Evolutionary conservation across 148 eudicot species (phyloP).

Genomic region (Nepenthes gracilis): DNA sequence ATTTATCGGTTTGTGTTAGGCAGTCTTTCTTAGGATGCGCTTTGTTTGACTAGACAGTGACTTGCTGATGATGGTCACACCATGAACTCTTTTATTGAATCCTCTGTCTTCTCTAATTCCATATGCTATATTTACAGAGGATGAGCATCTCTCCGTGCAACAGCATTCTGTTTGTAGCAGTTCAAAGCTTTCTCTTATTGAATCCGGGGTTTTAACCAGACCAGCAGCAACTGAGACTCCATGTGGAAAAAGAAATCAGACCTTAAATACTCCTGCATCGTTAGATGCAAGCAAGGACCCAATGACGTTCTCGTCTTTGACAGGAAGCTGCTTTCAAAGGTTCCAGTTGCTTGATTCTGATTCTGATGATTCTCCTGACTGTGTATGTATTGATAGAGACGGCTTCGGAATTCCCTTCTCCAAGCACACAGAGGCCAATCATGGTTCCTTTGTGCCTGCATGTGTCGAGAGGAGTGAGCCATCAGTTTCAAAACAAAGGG

Average conservation of each 20-base stretch:
- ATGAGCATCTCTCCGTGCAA: slow-evolving; percentile 17
- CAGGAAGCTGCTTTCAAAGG: slow-evolving; percentile 70
- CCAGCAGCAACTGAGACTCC: slow-evolving; percentile 28
- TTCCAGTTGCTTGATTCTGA: slow-evolving; percentile 85
- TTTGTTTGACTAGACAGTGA: too few species aligned
- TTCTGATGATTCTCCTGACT: slow-evolving; percentile 39
- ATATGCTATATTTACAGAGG: slow-evolving; percentile 9
- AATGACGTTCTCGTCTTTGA: slow-evolving; percentile 27
- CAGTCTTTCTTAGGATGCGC: too few species aligned
- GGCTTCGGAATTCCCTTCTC: slow-evolving; percentile 13
- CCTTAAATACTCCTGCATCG: slow-evolving; percentile 24
- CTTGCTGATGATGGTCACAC: not conserved
- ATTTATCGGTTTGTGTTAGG: too few species aligned
- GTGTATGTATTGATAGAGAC: slow-evolving; percentile 10
- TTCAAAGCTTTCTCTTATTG: slow-evolving; percentile 61
- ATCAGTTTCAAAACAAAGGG: slow-evolving; percentile 26
- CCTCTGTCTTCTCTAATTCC: not conserved
- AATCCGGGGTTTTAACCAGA: slow-evolving; percentile 36
- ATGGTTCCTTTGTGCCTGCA: slow-evolving; percentile 9
- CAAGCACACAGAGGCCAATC: slow-evolving; percentile 15
- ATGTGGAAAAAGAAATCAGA: slow-evolving; percentile 26
- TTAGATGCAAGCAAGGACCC: slow-evolving; percentile 26
- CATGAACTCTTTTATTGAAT: not conserved
- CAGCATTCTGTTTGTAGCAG: slow-evolving; percentile 53
- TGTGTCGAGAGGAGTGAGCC: slow-evolving; percentile 14